These are phyloP conservation scores for Sclerotiophoma versabilis DNA, from an alignment of 2,329 filamentous ascomycete species.

Conservation along the genomic window DNA sequence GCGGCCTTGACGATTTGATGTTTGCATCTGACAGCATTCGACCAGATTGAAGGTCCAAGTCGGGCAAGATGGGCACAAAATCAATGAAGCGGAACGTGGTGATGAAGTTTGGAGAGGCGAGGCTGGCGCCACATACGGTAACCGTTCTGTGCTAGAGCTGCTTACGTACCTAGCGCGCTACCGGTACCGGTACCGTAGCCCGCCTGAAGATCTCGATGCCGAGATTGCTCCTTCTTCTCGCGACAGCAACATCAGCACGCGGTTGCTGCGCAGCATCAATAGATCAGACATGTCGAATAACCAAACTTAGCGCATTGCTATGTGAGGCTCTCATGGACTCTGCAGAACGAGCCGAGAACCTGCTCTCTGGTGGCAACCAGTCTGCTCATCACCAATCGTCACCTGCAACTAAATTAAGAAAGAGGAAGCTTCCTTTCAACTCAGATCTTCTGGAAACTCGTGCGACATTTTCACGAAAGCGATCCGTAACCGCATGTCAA, in stretches of 20 bases:
- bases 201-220: background rate
- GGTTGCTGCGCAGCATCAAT: background rate
- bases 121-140: too few relatives aligned
- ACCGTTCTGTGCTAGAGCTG: too few relatives aligned
- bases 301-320: background rate
- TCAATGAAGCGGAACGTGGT: background rate
- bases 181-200: background rate
- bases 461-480: slow-evolving; percentile 8
- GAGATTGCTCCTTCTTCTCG: background rate
- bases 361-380: background rate
- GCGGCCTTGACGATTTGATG: too few relatives aligned
- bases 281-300: background rate
- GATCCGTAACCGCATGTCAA: slow-evolving; percentile 14
- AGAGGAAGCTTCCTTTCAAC: background rate
- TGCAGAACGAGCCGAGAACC: background rate
- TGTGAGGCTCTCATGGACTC: background rate
- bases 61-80: background rate
- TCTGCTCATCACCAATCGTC: background rate
- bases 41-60: background rate
- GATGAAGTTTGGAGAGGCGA: background rate
- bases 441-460: background rate
- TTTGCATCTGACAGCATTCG: background rate
- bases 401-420: background rate
- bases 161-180: background rate
- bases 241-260: background rate